Conservation (phyloP, 495 filamentous ascomycete genomes). For the Acidomyces sp. region DNA sequence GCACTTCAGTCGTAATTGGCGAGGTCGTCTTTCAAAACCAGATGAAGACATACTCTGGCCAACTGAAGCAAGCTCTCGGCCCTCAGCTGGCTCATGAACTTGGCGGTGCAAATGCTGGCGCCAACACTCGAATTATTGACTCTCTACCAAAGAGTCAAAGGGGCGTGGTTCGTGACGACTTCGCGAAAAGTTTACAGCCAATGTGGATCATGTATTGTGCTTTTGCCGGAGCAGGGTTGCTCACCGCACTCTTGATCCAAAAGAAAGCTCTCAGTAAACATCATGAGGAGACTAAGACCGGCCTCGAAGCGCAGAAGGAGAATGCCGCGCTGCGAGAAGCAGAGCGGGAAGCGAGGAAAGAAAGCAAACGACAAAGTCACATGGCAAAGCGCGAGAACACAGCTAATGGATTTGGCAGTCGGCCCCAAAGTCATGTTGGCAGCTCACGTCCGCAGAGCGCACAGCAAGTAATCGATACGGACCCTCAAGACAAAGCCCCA, state of each 20-base stretch:
- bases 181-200: conserved; percentile 29
- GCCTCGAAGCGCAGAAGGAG: conserved; percentile 28
- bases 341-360: conserved; percentile 21
- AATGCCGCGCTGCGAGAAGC: conserved; percentile 16
- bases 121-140: conserved; percentile 33
- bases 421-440: neutral
- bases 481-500: neutral
- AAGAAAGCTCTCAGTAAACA: conserved; percentile 24
- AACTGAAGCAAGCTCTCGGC: conserved; percentile 21
- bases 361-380: conserved; percentile 10
- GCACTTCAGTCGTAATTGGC: conserved; percentile 63
- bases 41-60: conserved; percentile 25
- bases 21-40: conserved; percentile 66
- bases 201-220: conserved; percentile 40
- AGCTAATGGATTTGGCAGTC: neutral
- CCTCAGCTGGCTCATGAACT: conserved; percentile 26
- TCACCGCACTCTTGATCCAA: conserved; percentile 28
- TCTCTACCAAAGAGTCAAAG: conserved; percentile 26
- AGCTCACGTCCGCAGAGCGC: neutral
- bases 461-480: neutral
- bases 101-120: conserved; percentile 33
- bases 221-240: conserved; percentile 28
- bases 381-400: conserved; percentile 7
- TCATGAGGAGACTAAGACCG: conserved; percentile 31
- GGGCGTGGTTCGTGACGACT: conserved; percentile 27